Conservation (phyloP, 768 basidiomycete genomes). For the Trametes gibbosa region DNA sequence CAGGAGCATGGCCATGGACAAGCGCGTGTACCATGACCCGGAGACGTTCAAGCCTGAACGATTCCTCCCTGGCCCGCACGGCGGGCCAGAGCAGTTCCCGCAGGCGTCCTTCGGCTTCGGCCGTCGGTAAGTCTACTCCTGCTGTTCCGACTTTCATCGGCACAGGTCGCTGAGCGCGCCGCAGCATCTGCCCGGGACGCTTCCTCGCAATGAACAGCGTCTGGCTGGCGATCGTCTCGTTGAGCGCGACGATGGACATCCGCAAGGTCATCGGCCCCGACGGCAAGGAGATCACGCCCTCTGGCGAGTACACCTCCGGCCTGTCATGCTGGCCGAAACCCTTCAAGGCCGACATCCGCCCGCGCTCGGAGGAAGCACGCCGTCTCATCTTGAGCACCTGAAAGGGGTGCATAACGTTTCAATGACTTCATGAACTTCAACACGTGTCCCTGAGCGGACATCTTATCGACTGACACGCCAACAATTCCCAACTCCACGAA, state of each 20-base stretch:
- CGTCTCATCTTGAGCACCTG: conserved; percentile 5
- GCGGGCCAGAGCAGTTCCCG: conserved; percentile 17
- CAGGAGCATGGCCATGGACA: conserved; percentile 30
- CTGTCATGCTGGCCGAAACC: conserved; percentile 41
- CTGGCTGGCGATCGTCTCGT: conserved; percentile 44
- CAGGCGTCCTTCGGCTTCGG: conserved; percentile 15
- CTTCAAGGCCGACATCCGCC: conserved; percentile 9
- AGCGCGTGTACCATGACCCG: conserved; percentile 41
- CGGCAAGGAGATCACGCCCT: conserved; percentile 39
- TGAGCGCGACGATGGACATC: conserved; percentile 47
- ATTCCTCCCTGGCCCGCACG: conserved; percentile 29
- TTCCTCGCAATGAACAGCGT: conserved; percentile 47
- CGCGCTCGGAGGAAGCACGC: conserved; percentile 11
- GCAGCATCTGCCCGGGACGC: conserved; percentile 52
- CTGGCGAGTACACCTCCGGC: conserved; percentile 39
- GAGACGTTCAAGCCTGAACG: conserved; percentile 49
- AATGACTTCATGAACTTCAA: background rate
- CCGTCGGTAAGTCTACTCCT: background rate
- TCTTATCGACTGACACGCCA: too few species aligned
- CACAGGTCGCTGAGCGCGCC: background rate
- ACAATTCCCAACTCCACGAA: background rate
- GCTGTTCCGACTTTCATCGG: background rate
- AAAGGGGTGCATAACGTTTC: background rate
- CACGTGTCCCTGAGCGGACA: too few species aligned
- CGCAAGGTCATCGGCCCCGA: conserved; percentile 39